Percentiles rank a stretch among this genome's conserved stretches.
Evolutionary conservation across 805 yeast genomes (phyloP).

Genomic region (Candida broadrunensis): DNA sequence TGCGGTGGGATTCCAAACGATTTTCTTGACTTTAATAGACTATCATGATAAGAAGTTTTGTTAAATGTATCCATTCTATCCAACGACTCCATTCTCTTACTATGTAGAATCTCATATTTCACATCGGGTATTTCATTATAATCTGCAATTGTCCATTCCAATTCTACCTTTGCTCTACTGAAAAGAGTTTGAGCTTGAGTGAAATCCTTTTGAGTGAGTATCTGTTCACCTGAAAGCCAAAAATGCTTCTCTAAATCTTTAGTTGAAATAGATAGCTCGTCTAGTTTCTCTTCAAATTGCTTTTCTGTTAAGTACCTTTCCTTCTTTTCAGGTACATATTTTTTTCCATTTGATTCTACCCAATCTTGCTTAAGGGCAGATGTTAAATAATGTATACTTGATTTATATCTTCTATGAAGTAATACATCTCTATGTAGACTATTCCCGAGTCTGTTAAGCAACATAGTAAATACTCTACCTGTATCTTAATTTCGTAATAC

Average conservation of each 20-base stretch:
- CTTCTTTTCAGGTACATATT: no score
- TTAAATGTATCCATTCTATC: conserved; percentile 21
- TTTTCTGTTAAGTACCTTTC: background rate
- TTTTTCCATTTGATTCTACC: no score
- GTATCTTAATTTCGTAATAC: no score
- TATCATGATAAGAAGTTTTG: conserved; percentile 16
- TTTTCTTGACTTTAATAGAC: conserved; percentile 14
- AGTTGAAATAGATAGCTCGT: background rate
- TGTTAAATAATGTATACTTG: background rate
- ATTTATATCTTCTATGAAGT: background rate
- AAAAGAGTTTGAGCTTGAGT: conserved; percentile 33
- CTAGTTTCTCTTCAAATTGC: background rate
- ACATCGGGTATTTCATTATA: conserved; percentile 61
- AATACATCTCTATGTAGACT: background rate
- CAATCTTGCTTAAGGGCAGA: background rate
- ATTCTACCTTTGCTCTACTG: conserved; percentile 40
- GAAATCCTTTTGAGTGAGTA: conserved; percentile 11
- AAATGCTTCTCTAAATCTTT: background rate
- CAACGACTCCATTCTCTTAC: conserved; percentile 14
- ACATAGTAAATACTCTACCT: no score
- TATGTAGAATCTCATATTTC: conserved; percentile 21
- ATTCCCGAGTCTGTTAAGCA: no score
- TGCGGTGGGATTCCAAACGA: conserved; percentile 34
- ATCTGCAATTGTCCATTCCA: conserved; percentile 60
- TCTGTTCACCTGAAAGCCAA: background rate